Base-by-base conservation (phyloP, 1,284 basidiomycete genomes). In the Melampsora abietis-canadensis region DNA sequence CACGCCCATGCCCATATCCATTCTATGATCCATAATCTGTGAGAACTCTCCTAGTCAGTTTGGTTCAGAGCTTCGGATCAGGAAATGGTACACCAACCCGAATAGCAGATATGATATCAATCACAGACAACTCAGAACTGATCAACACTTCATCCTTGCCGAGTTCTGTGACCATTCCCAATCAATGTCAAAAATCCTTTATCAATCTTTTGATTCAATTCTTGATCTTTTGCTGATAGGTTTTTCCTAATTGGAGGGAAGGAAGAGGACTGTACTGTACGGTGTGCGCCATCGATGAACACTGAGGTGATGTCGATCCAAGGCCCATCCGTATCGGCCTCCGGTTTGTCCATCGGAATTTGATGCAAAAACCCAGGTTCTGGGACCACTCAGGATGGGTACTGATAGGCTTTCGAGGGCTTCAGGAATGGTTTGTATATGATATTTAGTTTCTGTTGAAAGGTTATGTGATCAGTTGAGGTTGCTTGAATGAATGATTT, bases 11-110 rank as follows among this genome's bases (percentile, higher is more conserved):
- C 93, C 92, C 76, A 88, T 91, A 82, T 97, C 94, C 82, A 95
- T 88, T 17, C 91, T 87, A 14, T 91, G 89, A 81, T 95, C 92
- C 74, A 92, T 91, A 76, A 95, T 92, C 91, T 93, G 78, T 73
- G 61, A 79, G 67, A 75, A 37, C 24, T 64, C 77, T 57, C n/a
- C 70, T 19, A 72, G 12, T 51, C 17, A 66, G 21, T 14, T 24
- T 21, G 3, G n/a, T 4, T 15, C n/a, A 10, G 2, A 65, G 1
- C 4, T 21, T 10, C 1, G 6, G 1, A 24, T 57, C 7, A 57
- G 4, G 19, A 37, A 21, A n/a, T 34, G n/a, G 24, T 34, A 31
- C 31, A 59, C 61, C 44, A 10, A 72, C 69, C 51, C 65, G 24
- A 31, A 72, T 72, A 24, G 69, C 69, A 24, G 69, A 73, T 48